These are phyloP conservation scores for Guadua angustifolia DNA, from an alignment of 176 grass and related monocot genomes.

Conservation along the genomic window DNA sequence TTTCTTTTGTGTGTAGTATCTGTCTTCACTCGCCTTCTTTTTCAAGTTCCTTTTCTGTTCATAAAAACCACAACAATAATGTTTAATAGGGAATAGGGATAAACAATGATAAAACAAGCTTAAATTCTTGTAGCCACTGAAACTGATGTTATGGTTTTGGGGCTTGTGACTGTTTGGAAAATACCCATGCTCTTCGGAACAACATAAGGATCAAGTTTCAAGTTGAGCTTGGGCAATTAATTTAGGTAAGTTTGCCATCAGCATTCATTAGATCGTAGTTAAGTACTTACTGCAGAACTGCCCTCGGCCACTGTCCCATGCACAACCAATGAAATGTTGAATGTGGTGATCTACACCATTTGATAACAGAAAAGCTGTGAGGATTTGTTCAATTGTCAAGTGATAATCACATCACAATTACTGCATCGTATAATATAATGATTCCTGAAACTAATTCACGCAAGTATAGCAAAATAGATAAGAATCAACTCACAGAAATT, in stretches of 20 bases:
- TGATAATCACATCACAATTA: no score
- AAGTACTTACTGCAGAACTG: slow-evolving; percentile 56
- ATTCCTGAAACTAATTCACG: no score
- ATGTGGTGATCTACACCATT: no score
- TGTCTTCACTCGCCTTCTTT: no score
- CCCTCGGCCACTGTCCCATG: slow-evolving; percentile 76
- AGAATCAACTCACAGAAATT: no score
- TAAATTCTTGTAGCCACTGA: slow-evolving; percentile 66
- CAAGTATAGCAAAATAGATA: no score
- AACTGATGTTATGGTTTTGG: slow-evolving; percentile 68
- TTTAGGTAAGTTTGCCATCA: slow-evolving; percentile 22
- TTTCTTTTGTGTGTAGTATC: slow-evolving; percentile 82
- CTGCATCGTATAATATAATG: no score
- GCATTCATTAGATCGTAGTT: slow-evolving; percentile 29
- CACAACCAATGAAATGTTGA: no score
- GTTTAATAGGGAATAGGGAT: slow-evolving; percentile 10
- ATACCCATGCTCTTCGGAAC: slow-evolving; percentile 83
- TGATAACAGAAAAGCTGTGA: no score
- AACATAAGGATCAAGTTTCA: slow-evolving; percentile 65
- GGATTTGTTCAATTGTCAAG: no score
- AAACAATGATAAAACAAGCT: slow-evolving; percentile 26
- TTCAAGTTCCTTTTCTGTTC: slow-evolving; percentile 78
- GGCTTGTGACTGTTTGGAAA: slow-evolving; percentile 74
- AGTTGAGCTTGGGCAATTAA: slow-evolving; percentile 29
- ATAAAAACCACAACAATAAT: slow-evolving; percentile 20